These are phyloP conservation scores for Dictyostelium discoideum DNA, from an alignment of 78 protist genomes.

Conservation along the genomic window dicty_2.7 NC_007089.4:5561501-5562000, in stretches of 20 bases:
- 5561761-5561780: slow-evolving; percentile 14
- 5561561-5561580: not conserved
- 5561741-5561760: slow-evolving; percentile 10
- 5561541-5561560: not conserved
- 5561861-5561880: not conserved
- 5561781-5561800: not conserved
- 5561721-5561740: not conserved
- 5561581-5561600: slow-evolving; percentile 11
- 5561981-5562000: not conserved
- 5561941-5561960: slow-evolving; percentile 1
- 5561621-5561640: slow-evolving; percentile 1
- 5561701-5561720: not conserved
- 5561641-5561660: slow-evolving; percentile 24
- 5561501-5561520: not conserved
- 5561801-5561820: not conserved
- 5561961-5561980: not conserved
- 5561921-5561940: not conserved
- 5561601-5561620: slow-evolving; percentile 1
- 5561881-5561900: not conserved
- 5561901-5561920: not conserved
- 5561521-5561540: not conserved
- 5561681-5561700: not conserved
- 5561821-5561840: not conserved
- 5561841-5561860: not conserved
- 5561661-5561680: not conserved